Conservation (phyloP, 345 rosid species). For the Gossypium turneri region DNA sequence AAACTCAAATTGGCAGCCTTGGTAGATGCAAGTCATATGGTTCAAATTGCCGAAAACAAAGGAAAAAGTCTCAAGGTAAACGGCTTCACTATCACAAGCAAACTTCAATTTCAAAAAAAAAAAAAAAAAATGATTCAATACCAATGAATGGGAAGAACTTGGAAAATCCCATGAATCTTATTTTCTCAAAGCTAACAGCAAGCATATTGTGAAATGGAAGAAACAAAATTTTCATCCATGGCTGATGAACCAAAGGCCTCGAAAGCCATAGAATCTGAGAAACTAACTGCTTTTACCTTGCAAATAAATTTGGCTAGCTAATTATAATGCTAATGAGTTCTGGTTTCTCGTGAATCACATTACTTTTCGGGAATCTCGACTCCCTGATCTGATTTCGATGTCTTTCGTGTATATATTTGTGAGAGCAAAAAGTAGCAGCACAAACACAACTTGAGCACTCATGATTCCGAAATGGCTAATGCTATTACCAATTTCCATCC, state of each 20-base stretch:
- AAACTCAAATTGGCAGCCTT: too few relatives aligned
- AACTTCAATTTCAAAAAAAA: not conserved
- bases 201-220: not conserved
- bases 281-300: not conserved
- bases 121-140: not conserved
- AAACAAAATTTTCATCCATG: not conserved
- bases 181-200: not conserved
- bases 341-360: slow-evolving; percentile 25
- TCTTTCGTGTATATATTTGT: slow-evolving; percentile 76
- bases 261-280: not conserved
- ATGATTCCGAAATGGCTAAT: slow-evolving; percentile 91
- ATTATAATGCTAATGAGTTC: not conserved
- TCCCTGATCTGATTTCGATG: slow-evolving; percentile 46
- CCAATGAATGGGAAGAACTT: not conserved
- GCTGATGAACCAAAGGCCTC: not conserved
- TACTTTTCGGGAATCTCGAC: slow-evolving; percentile 48
- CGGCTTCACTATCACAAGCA: not conserved
- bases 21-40: not conserved
- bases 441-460: slow-evolving; percentile 97
- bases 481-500: slow-evolving; percentile 98
- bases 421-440: slow-evolving; percentile 78
- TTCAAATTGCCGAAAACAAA: not conserved
- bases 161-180: not conserved
- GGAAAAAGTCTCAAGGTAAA: not conserved
- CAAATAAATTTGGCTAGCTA: not conserved